Base-by-base conservation (phyloP, 176 grass and related monocot species). In the Leersia perrieri region DNA sequence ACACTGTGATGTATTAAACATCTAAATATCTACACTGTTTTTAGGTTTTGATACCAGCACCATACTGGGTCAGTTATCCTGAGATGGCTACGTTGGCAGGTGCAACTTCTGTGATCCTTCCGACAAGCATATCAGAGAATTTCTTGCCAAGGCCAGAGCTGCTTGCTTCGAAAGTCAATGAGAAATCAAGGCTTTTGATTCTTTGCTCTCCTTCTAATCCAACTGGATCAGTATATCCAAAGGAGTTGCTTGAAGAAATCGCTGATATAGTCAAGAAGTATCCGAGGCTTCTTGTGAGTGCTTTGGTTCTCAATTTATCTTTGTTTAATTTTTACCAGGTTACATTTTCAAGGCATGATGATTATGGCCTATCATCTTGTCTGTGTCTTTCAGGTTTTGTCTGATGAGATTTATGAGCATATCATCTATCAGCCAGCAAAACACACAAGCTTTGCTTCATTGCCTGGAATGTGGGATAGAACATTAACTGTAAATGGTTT, bases 391-490 rank as follows among this genome's bases (percentile, higher is more conserved):
- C 86, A 94, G 86, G 89, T 89, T n/a, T 51, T 91, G 70, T 91
- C 80, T 79, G 80, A 94, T 80, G 89, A 94, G 73, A 94, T 89
- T 32, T 94, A 94, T 87, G 92, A 94, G 81, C 87, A 89, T 81
- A 94, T 91, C 76, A 94, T 94, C 45, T 89, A 89, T 40, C 77
- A 51, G 28, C 86, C 86, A 78, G 92, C 86, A 51, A 85, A 78
- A 78, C 92, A 94, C 67, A 87, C 83, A 58, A 93, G 87, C 66
- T 93, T 89, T 87, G 90, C 90, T 77, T 89, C 90, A 72, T 82
- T 94, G 38, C 72, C 86, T 60, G 92, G 86, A 89, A 94, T 94
- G 92, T 91, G 82, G 34, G 83, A 91, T 49, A 87, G 89, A 89
- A 94, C 92, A 70, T 82, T 91, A 49, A 94, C 86, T 64, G 80